These are phyloP conservation scores for Pugionium cornutum DNA, from an alignment of 345 rosid genomes.

Conservation along the genomic window DNA sequence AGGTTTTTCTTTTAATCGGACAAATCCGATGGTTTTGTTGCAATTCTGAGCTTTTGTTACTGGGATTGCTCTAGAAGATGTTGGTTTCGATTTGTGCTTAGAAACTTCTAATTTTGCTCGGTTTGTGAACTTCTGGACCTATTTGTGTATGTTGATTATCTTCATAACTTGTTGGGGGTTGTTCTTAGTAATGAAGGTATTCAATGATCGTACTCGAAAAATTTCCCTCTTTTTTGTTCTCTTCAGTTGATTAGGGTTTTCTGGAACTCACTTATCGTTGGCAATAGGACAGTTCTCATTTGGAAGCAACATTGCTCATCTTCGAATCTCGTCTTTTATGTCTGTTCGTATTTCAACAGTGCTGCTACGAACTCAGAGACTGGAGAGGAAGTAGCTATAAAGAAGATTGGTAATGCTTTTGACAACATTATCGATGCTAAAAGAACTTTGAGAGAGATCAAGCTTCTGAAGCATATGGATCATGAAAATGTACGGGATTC, in stretches of 20 bases:
- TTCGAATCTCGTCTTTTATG: neutral
- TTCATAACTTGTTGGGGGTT: neutral
- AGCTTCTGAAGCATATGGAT: slow-evolving; percentile 90
- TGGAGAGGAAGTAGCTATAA: slow-evolving; percentile 88
- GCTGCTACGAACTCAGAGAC: slow-evolving; percentile 94
- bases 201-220: neutral
- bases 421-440: slow-evolving; percentile 94
- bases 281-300: neutral
- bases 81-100: neutral
- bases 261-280: neutral
- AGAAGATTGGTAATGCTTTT: slow-evolving; percentile 97
- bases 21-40: neutral
- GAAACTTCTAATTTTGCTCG: neutral
- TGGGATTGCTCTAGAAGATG: too few species aligned
- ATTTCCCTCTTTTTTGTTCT: too few species aligned
- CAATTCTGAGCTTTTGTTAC: neutral
- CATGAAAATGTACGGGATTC: slow-evolving; percentile 74
- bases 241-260: slow-evolving; percentile 6
- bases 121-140: neutral
- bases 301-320: slow-evolving; percentile 1
- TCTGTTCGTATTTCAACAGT: slow-evolving; percentile 41
- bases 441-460: slow-evolving; percentile 92
- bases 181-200: neutral
- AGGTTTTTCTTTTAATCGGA: neutral
- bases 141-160: neutral